Evolutionary conservation across 306 rosid species (phyloP).

Genomic region (Malus fusca): DNA sequence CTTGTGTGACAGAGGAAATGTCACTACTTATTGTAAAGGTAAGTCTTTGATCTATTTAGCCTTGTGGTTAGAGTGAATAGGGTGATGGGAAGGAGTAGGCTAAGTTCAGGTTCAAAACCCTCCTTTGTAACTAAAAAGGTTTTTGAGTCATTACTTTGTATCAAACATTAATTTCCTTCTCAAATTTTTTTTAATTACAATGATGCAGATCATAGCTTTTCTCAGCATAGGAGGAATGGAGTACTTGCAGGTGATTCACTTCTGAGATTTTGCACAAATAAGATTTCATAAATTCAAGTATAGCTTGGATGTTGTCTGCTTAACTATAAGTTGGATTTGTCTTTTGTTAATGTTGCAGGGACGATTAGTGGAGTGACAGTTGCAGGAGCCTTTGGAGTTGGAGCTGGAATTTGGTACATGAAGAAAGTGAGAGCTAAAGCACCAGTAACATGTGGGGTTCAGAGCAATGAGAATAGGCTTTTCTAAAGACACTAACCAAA

Average conservation of each 20-base stretch:
- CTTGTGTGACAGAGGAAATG: slow-evolving; percentile 58
- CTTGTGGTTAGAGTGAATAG: background rate
- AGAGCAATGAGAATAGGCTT: slow-evolving; percentile 78
- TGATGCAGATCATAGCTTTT: slow-evolving; percentile 56
- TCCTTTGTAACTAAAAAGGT: background rate
- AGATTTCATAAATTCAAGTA: background rate
- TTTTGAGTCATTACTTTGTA: background rate
- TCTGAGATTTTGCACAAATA: background rate
- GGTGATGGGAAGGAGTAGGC: background rate
- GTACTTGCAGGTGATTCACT: slow-evolving; percentile 64
- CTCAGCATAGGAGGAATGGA: slow-evolving; percentile 41
- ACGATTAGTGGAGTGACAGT: slow-evolving; percentile 59
- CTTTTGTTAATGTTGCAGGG: slow-evolving; percentile 34
- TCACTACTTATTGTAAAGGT: slow-evolving; percentile 81
- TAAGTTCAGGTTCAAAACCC: background rate
- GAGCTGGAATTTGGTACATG: slow-evolving; percentile 72
- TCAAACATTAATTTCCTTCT: background rate
- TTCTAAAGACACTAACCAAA: slow-evolving; percentile 35
- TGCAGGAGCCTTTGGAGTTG: slow-evolving; percentile 75
- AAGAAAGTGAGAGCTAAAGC: slow-evolving; percentile 71
- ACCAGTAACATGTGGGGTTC: slow-evolving; percentile 87
- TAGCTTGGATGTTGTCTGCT: background rate
- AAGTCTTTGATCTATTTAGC: background rate
- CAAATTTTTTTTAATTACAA: background rate
- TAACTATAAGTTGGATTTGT: background rate